Base-by-base conservation (phyloP, 2,329 filamentous ascomycete genomes). In the Exophiala dermatitidis region DNA sequence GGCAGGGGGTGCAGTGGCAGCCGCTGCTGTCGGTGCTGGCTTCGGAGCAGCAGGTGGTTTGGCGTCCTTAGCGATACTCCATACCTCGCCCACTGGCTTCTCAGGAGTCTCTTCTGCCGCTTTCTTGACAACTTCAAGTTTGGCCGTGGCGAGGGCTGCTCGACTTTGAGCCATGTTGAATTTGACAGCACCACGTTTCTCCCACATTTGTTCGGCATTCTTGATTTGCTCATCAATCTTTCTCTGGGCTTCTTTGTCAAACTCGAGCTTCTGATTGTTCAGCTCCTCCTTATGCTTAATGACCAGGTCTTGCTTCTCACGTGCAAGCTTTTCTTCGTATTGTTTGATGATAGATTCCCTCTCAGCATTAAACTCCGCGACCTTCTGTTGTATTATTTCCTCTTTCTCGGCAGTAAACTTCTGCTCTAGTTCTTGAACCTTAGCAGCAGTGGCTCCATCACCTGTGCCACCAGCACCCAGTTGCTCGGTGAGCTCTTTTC, bases 91-190 rank as follows among this genome's bases (percentile, higher is more conserved):
- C 3, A 97, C 89, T 0, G 90, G 82, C 66, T 83, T 84, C 63
- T 91, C 78, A 0, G 91, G 91, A 0, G 90, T 96, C 45, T 95
- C 86, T n/a, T 77, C 78, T 0, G 86, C 89, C 8, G 91, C 90
- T 44, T 82, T 86, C 64, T 90, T 80, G 2, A 97, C 86, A 1
- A 93, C 81, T 1, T 80, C 79, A 32, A 94, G 72, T 72, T 93
- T 94, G 3, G 85, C 86, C 47, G 77, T 77, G 0, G 83, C 81
- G 5, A 74, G 72, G 57, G 78, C 81, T 44, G 78, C 72, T 66
- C 84, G 82, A 62, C 84, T 87, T 61, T 91, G 85, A 4, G 83
- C 75, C 82, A 94, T 86, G 66, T 89, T 91, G 59, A 91, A 77
- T 60, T 86, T 86, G 46, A 88, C 74, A 1, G 81, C 81, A 50